Percentiles rank a stretch among this genome's conserved stretches.
Conservation (phyloP, 2,329 filamentous ascomycete genomes). For the Plectosphaerella plurivora region DNA sequence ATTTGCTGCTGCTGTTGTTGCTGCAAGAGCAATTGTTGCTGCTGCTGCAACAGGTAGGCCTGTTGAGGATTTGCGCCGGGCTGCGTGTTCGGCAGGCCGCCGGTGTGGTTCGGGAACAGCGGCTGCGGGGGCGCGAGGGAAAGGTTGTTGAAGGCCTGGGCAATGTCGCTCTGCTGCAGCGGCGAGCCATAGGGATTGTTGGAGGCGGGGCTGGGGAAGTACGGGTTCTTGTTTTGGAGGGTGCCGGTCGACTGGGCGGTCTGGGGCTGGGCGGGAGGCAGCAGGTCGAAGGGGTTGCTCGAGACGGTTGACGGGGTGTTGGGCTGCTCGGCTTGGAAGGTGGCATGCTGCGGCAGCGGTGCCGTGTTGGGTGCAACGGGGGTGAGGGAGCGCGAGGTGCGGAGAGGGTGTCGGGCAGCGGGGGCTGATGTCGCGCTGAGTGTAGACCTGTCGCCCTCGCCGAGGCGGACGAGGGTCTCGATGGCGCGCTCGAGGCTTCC, state of each 20-base stretch:
- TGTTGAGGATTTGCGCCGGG: constrained; percentile 28
- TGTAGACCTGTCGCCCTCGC: constrained; percentile 57
- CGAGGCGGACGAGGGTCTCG: constrained; percentile 77
- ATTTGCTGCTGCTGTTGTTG: constrained; percentile 16
- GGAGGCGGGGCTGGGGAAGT: constrained; percentile 32
- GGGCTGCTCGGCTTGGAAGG: constrained; percentile 12
- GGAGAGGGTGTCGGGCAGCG: constrained; percentile 37
- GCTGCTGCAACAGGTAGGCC: constrained; percentile 20
- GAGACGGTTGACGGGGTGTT: constrained; percentile 40
- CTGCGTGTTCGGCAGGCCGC: constrained; percentile 47
- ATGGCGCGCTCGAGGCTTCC: constrained; percentile 84
- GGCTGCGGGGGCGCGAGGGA: constrained; percentile 58
- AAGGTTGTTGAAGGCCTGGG: constrained; percentile 71
- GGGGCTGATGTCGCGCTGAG: constrained; percentile 4
- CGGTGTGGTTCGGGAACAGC: constrained; percentile 73
- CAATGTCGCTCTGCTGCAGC: constrained; percentile 43
- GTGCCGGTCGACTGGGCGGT: constrained; percentile 63
- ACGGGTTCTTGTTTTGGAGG: constrained; percentile 53
- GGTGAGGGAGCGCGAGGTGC: constrained; percentile 49
- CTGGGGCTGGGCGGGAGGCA: constrained; percentile 48
- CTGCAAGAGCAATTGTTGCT: constrained; percentile 34
- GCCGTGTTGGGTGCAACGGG: constrained; percentile 38
- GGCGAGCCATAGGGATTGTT: constrained; percentile 68
- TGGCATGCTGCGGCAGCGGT: constrained; percentile 18
- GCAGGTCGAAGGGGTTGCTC: constrained; percentile 65